Evolutionary conservation across 768 basidiomycete species (phyloP), one percentile per base, ranked within the genome.

Genomic region (Boletus barrowsii): DNA sequence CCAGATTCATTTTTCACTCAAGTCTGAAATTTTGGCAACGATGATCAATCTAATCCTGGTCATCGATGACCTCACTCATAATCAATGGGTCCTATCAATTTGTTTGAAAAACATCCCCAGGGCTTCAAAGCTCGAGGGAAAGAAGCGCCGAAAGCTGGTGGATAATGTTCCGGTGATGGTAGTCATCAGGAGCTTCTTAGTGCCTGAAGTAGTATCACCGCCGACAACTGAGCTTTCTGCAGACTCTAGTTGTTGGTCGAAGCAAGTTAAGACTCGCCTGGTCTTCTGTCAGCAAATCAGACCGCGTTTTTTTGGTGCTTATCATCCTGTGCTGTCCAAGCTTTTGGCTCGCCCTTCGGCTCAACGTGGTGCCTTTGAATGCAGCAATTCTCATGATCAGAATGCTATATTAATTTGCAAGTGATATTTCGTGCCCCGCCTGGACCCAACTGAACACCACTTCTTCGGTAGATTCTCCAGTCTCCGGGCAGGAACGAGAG

Each of bases 401-500:
- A 51, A n/a, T 43, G 32, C 17, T 24, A 3, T 15, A 39, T 48
- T 36, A 2, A 22, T 22, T 54, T 30, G 24, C 20, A 41, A 30
- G 35, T 20, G 24, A 40, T 30, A 30, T 29, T 26, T 37, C 20
- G 13, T 33, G 18, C 10, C n/a, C 30, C 40, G 36, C 43, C 43
- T 50, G 48, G n/a, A 17, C 30, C 32, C 42, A 22, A 39, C 35
- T 26, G 17, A 22, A 44, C 53, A 49, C 52, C 14, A 42, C 49
- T 32, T 44, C 33, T 32, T 30, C 51, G 54, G 55, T 40, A 26
- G 42, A 42, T 43, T 49, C 24, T 42, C 43, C 51, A 53, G 41
- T 59, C 39, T 8, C 58, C 61, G 55, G 9, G 9, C 37, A 54
- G 54, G 50, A 48, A 59, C 49, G 33, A 49, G 18, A 8, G 29